Percentiles rank a stretch among this genome's conserved stretches.
These are phyloP conservation scores for Noccaea caerulescens DNA, from an alignment of 345 rosid species.

Conservation along the genomic window DNA sequence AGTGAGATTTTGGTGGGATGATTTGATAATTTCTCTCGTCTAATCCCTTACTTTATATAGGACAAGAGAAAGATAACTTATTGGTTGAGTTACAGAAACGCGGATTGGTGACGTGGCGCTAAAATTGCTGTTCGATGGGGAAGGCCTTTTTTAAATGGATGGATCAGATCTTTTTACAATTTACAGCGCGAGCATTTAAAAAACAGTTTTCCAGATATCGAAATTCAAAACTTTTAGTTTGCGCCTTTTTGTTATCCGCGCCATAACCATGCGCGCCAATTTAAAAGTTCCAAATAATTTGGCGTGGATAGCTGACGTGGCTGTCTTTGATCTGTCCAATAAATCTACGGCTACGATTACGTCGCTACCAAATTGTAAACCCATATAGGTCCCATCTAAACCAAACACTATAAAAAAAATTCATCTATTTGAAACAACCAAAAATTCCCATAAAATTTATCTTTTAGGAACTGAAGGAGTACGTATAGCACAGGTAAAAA, in stretches of 20 bases:
- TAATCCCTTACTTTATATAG: slow-evolving; percentile 14
- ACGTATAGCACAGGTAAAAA: no score
- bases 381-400: no score
- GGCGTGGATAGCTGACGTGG: slow-evolving; percentile 40
- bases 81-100: slow-evolving; percentile 11
- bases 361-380: no score
- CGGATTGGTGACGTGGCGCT: slow-evolving; percentile 26
- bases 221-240: neutral
- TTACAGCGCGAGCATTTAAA: neutral
- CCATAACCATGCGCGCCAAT: slow-evolving; percentile 29
- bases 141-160: neutral
- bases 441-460: no score
- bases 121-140: neutral
- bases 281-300: neutral
- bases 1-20: neutral
- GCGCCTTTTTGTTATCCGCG: slow-evolving; percentile 12
- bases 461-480: no score
- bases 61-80: neutral
- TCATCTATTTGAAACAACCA: no score
- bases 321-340: neutral
- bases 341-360: slow-evolving; percentile 28
- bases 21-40: neutral
- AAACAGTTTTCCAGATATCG: neutral
- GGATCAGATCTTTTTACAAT: slow-evolving; percentile 26
- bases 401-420: no score